Evolutionary conservation across 352 stramenopile species (phyloP), one percentile per base, ranked within the genome.

Genomic region (Pythium pectinolyticum): DNA sequence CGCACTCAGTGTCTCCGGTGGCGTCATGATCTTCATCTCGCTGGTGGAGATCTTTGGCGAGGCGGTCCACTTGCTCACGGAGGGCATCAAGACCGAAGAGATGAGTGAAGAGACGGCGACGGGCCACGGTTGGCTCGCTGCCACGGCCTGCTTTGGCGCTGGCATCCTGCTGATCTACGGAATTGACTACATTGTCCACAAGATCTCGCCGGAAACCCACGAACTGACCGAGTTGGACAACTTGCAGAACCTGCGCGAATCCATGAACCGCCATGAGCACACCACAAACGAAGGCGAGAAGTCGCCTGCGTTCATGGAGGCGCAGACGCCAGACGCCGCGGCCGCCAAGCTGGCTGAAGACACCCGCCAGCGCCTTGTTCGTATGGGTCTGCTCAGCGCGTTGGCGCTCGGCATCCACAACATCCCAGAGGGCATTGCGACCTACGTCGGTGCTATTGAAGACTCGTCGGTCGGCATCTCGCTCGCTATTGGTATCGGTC

Each of bases 341-440:
- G 25, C 37, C 27, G 48, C 31, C 12, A 41, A 47, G 20, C 25
- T 57, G 1, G n/a, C n/a, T n/a, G 49, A 61, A 31, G 67, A 53
- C 34, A 57, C 64, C 7, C 72, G 32, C 46, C 32, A 32, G 1
- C 40, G 73, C 35, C 71, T 65, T 45, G 8, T 66, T 30, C 71
- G 73, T 27, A 96, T 97, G 80, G 92, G 95, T 20, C 51, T 98
- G 7, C 85, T 96, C 40, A 98, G 90, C 5, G 97, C 95, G 5
- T 59, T 99, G 9, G 92, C 96, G 0, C 97, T 99, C 58, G 92
- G 72, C 28, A 72, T 96, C 51, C 96, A 99, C 82, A 99, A 99
- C 72, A 92, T 99, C 52, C 96, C 96, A 6, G 96, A 99, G 67
- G 96, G 95, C 22, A 88, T 99, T 28, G 96, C 95, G 7, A 98